A percentile compares a stretch with the other conserved stretches of the same genome.
These are phyloP conservation scores for Gossypium anomalum DNA, from an alignment of 345 rosid genomes.

Conservation along the genomic window DNA sequence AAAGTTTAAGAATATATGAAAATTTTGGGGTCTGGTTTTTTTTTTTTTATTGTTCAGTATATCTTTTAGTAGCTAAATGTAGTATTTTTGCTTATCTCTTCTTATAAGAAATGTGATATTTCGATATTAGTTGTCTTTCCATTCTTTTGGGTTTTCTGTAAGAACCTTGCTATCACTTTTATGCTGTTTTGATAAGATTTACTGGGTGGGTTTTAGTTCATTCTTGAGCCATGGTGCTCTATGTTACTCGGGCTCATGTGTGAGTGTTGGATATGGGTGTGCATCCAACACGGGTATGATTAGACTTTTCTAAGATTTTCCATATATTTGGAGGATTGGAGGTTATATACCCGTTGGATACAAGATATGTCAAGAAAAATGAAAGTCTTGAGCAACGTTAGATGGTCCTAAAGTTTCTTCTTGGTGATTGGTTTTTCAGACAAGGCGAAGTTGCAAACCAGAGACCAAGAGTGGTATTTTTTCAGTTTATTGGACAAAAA, in stretches of 20 bases:
- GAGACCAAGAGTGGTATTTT: slow-evolving; percentile 80
- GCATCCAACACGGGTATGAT: no score
- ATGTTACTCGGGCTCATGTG: no score
- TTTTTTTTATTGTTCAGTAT: neutral
- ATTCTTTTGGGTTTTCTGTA: neutral
- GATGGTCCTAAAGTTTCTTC: neutral
- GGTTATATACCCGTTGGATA: no score
- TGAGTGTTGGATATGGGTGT: no score
- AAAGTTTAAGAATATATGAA: neutral
- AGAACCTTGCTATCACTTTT: neutral
- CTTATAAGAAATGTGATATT: neutral
- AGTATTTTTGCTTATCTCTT: neutral
- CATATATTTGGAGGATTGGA: no score
- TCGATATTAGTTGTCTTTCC: neutral
- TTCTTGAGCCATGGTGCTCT: neutral
- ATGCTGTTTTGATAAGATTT: neutral
- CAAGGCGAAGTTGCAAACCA: slow-evolving; percentile 51
- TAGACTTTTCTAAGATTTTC: no score
- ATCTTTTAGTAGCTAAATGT: neutral
- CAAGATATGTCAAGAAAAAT: no score
- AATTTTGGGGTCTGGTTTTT: neutral
- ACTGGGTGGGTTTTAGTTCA: neutral
- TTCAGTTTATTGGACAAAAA: slow-evolving; percentile 70
- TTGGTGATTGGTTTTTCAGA: slow-evolving; percentile 24
- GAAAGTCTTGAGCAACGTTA: no score